phyloP scores from a whole-genome alignment of 176 grass and related monocot species.

The Ampelocalamus luodianensis region DNA sequence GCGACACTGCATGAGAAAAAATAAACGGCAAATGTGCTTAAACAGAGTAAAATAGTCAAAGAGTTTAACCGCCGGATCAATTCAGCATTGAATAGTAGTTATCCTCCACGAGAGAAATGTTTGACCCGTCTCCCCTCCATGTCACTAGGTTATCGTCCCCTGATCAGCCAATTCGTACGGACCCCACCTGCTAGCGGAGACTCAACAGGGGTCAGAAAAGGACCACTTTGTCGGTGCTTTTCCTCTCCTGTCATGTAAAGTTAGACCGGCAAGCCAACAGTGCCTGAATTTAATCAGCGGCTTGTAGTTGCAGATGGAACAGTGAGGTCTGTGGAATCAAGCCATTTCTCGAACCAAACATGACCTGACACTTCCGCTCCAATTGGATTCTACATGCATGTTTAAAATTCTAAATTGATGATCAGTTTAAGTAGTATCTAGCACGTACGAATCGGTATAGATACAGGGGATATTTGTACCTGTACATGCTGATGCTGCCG shows the following conservation, averaged over 20 bases:
- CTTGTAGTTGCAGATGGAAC: neutral
- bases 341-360: too few relatives aligned
- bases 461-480: too few relatives aligned
- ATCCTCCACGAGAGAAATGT: slow-evolving; percentile 21
- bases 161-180: neutral
- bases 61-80: neutral
- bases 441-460: too few relatives aligned
- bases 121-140: neutral
- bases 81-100: neutral
- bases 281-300: neutral
- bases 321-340: neutral
- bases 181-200: neutral
- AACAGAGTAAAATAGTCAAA: neutral
- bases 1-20: neutral
- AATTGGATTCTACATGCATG: too few relatives aligned
- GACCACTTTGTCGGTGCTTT: slow-evolving; percentile 9
- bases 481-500: neutral
- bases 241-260: neutral
- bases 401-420: neutral
- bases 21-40: neutral
- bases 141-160: neutral
- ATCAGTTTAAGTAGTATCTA: neutral
- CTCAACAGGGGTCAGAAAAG: neutral
- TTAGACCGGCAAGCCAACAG: neutral
- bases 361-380: too few relatives aligned